Conservation (phyloP, 768 basidiomycete species). For the Podaxis sp. region DNA sequence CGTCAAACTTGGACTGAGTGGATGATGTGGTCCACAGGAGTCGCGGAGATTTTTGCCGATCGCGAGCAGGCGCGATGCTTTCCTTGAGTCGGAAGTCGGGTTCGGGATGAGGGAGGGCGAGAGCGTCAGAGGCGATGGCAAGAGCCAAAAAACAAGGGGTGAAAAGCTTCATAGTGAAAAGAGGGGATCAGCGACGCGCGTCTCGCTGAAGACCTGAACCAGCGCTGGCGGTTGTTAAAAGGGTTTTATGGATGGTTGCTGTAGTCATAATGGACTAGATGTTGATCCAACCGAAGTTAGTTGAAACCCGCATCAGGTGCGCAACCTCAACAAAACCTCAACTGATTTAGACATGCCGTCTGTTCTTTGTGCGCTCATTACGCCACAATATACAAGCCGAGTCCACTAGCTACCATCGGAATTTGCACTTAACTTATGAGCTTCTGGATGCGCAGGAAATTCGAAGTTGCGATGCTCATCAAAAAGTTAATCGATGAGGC, state of each 20-base stretch:
- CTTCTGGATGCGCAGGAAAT: background rate
- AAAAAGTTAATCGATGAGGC: background rate
- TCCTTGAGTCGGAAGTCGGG: slow-evolving; percentile 40
- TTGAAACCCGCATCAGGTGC: background rate
- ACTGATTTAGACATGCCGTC: background rate
- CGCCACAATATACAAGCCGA: background rate
- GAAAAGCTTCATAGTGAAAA: slow-evolving; percentile 8
- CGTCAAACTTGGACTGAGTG: slow-evolving; percentile 43
- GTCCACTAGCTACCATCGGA: background rate
- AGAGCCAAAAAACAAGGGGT: slow-evolving; percentile 4
- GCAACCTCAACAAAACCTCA: background rate
- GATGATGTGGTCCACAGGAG: slow-evolving; percentile 42
- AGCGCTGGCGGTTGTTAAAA: background rate
- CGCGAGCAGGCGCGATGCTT: slow-evolving; percentile 29
- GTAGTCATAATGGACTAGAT: background rate
- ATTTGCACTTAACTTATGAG: background rate
- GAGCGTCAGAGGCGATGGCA: slow-evolving; percentile 9
- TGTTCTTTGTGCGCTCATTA: background rate
- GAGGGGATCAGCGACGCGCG: background rate
- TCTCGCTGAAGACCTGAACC: background rate
- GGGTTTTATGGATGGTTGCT: too few relatives aligned
- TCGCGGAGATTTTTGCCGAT: slow-evolving; percentile 37
- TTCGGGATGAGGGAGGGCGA: slow-evolving; percentile 18
- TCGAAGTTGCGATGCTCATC: background rate
- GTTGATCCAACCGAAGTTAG: background rate